These are phyloP conservation scores for Torulaspora gathmanii DNA, from an alignment of 805 yeast species.

Conservation along the genomic window DNA sequence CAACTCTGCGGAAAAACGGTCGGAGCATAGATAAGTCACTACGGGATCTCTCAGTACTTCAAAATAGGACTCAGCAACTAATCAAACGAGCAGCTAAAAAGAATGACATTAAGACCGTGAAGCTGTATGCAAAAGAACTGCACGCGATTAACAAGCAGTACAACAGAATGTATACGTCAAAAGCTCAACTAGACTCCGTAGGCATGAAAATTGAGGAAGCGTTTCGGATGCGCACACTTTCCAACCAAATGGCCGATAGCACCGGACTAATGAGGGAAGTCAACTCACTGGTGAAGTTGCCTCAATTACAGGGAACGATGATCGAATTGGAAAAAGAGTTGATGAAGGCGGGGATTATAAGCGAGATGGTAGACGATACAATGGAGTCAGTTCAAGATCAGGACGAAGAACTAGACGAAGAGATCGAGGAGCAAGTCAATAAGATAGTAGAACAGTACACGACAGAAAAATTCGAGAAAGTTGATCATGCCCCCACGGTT, in stretches of 20 bases:
- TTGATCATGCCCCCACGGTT: slow-evolving; percentile 36
- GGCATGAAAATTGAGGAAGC: slow-evolving; percentile 89
- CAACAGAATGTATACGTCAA: slow-evolving; percentile 67
- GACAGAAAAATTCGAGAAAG: slow-evolving; percentile 40
- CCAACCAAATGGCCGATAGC: slow-evolving; percentile 72
- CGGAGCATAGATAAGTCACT: slow-evolving; percentile 69
- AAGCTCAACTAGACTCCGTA: slow-evolving; percentile 80
- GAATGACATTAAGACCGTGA: slow-evolving; percentile 70
- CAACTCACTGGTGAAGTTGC: slow-evolving; percentile 68
- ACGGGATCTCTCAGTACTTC: slow-evolving; percentile 58
- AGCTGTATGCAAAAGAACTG: slow-evolving; percentile 76
- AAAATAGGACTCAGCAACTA: slow-evolving; percentile 70
- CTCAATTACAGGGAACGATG: slow-evolving; percentile 77
- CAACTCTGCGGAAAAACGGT: slow-evolving; percentile 74
- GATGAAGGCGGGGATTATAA: slow-evolving; percentile 78
- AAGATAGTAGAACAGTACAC: slow-evolving; percentile 50
- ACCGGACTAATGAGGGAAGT: slow-evolving; percentile 86
- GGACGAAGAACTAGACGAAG: slow-evolving; percentile 61
- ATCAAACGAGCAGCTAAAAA: slow-evolving; percentile 72
- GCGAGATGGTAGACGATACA: slow-evolving; percentile 92
- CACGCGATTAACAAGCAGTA: slow-evolving; percentile 69
- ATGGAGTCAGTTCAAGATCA: slow-evolving; percentile 69
- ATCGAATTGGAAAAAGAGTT: slow-evolving; percentile 81
- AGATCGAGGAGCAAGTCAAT: slow-evolving; percentile 58
- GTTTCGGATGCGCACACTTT: slow-evolving; percentile 76